phyloP scores from a whole-genome alignment of 768 basidiomycete genomes.

The Mycena rosella region DNA sequence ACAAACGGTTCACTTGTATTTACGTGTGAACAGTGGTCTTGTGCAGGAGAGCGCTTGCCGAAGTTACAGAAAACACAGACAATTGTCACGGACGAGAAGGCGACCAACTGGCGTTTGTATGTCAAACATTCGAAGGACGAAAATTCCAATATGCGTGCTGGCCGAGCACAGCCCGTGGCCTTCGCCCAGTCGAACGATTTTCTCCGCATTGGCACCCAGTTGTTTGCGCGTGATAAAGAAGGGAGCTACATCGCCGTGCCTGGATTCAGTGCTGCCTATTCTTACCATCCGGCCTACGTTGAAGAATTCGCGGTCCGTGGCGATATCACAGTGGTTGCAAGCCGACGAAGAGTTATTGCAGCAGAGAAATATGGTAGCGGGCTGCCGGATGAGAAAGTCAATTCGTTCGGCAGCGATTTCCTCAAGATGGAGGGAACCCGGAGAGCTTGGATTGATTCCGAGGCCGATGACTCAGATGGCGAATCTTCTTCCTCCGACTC shows the following conservation, averaged over 20 bases:
- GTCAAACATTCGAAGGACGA: constrained; percentile 7
- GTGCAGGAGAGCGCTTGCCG: not conserved
- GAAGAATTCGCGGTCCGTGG: constrained; percentile 27
- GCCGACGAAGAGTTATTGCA: not conserved
- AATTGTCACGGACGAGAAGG: not conserved
- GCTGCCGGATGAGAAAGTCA: constrained; percentile 15
- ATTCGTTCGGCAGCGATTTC: constrained; percentile 21
- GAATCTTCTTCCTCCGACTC: constrained; percentile 6
- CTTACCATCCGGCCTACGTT: constrained; percentile 10
- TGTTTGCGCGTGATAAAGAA: constrained; percentile 7
- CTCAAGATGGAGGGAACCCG: not conserved
- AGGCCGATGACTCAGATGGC: not conserved
- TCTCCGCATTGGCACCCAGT: constrained; percentile 31
- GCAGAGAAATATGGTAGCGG: constrained; percentile 3
- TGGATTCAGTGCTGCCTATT: not conserved
- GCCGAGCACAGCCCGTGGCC: not conserved
- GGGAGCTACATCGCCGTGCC: constrained; percentile 16
- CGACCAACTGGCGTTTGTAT: constrained; percentile 18
- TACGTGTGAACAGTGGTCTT: constrained; percentile 2
- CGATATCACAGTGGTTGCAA: constrained; percentile 16
- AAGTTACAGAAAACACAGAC: not conserved
- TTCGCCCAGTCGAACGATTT: constrained; percentile 5
- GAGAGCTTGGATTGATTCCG: not conserved
- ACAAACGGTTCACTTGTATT: not conserved
- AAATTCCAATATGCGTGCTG: not conserved